Percentiles rank a stretch among this genome's conserved stretches.
phyloP scores from a whole-genome alignment of 495 filamentous ascomycete species.

The Extremus antarcticus region DNA sequence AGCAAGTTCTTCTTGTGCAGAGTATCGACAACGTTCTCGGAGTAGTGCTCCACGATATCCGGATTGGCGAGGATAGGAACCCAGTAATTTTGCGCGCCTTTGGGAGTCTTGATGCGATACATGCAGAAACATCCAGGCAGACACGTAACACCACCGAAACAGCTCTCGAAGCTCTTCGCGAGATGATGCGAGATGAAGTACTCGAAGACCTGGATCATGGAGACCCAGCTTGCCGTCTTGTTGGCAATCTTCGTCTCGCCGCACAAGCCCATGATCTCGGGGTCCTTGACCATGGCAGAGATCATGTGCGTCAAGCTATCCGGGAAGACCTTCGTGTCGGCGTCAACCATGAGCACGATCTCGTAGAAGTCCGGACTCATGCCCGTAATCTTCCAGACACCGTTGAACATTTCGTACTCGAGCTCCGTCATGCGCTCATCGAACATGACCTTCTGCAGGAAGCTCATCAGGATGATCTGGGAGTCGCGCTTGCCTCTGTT shows the following conservation, averaged over 20 bases:
- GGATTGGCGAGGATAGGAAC: conserved; percentile 97
- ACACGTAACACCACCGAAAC: conserved; percentile 99
- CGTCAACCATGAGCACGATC: conserved; percentile 95
- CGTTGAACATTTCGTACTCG: conserved; percentile 99
- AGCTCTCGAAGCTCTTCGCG: conserved; percentile 92
- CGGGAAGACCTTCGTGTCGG: conserved; percentile 97
- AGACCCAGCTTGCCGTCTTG: conserved; percentile 87
- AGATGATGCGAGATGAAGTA: conserved; percentile 99
- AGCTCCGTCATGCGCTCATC: conserved; percentile 99
- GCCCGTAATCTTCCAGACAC: conserved; percentile 94
- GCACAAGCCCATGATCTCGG: conserved; percentile 97
- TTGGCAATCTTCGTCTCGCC: conserved; percentile 99
- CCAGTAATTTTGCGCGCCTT: conserved; percentile 98
- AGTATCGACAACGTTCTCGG: conserved; percentile 98
- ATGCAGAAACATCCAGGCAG: conserved; percentile 99
- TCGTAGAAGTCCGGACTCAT: conserved; percentile 98
- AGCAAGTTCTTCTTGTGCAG: conserved; percentile 97
- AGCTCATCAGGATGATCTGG: conserved; percentile 98
- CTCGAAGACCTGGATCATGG: conserved; percentile 99
- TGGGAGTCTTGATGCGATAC: conserved; percentile 99
- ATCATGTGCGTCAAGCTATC: conserved; percentile 98
- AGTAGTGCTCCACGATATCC: conserved; percentile 98
- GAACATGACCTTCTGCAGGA: conserved; percentile 99
- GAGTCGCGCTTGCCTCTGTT: conserved; percentile 97
- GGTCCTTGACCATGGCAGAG: conserved; percentile 97